Evolutionary conservation across 2,329 filamentous ascomycete species (phyloP).

Genomic region (Pyricularia pennisetigena): DNA sequence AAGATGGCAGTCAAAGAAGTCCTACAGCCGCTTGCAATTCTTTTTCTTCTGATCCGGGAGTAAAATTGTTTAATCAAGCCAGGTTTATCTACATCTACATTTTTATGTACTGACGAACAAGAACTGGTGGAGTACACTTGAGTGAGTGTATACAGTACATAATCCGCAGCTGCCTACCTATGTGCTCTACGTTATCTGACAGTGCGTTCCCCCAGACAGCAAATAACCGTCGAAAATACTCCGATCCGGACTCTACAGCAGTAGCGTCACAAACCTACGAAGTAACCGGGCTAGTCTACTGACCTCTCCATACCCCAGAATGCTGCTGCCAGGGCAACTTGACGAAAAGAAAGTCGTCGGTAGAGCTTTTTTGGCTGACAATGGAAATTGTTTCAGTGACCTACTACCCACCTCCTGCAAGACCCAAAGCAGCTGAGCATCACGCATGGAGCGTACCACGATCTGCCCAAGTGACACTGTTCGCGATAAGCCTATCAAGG

Average conservation of each 20-base stretch:
- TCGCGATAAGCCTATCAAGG: neutral
- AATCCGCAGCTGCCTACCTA: neutral
- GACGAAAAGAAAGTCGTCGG: neutral
- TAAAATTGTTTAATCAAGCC: neutral
- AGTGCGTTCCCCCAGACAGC: neutral
- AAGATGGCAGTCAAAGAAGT: neutral
- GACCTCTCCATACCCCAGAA: neutral
- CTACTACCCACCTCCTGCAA: neutral
- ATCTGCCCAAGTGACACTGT: neutral
- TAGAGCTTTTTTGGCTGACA: neutral
- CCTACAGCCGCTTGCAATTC: neutral
- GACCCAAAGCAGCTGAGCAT: neutral
- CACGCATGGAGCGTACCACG: neutral
- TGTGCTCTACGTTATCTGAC: neutral
- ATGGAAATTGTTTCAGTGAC: neutral
- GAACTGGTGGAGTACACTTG: neutral
- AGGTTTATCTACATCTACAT: neutral
- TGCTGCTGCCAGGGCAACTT: neutral
- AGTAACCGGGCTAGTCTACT: neutral
- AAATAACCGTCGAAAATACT: neutral
- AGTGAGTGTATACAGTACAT: neutral
- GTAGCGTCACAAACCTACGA: neutral
- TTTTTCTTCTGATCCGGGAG: neutral
- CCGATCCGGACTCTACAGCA: too few species aligned
- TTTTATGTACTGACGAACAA: neutral